Percentiles rank a stretch among this genome's conserved stretches.
phyloP scores from a whole-genome alignment of 441 rosid species.

The Biscutella auriculata region DNA sequence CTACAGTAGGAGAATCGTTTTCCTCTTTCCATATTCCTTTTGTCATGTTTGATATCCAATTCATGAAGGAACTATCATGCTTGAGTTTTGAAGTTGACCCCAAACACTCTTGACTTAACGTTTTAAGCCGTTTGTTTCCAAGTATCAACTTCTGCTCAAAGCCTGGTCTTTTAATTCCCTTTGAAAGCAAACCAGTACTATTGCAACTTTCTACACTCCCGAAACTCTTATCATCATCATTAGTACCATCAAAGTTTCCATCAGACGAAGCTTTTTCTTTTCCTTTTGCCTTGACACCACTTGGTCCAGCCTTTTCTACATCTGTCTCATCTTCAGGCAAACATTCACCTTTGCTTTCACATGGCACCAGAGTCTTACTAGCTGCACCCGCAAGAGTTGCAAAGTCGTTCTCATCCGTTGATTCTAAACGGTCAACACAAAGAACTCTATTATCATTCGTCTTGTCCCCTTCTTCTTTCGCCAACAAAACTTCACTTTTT shows the following conservation, averaged over 20 bases:
- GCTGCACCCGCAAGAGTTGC: constrained; percentile 16
- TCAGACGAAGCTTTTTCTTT: constrained; percentile 56
- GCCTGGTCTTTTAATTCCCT: constrained; percentile 38
- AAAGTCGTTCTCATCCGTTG: constrained; percentile 49
- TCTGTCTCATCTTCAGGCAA: constrained; percentile 22
- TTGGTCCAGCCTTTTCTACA: constrained; percentile 4
- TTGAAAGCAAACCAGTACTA: constrained; percentile 33
- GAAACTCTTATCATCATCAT: constrained; percentile 31
- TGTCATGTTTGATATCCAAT: constrained; percentile 82
- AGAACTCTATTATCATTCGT: neutral
- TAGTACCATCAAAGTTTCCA: constrained; percentile 32
- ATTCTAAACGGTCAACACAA: constrained; percentile 35
- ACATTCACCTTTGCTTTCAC: constrained; percentile 21
- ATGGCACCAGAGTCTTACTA: too few species aligned
- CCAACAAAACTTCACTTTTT: constrained; percentile 18
- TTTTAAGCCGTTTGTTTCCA: constrained; percentile 52
- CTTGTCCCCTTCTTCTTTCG: constrained; percentile 20
- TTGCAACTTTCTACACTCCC: constrained; percentile 90
- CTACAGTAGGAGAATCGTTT: constrained; percentile 24
- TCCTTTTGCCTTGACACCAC: constrained; percentile 28
- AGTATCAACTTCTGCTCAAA: constrained; percentile 40
- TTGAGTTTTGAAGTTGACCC: constrained; percentile 36
- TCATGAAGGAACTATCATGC: constrained; percentile 80
- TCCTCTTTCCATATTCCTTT: constrained; percentile 47
- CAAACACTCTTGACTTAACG: constrained; percentile 31